Conservation (phyloP, 306 rosid genomes). For the Nissolia schottii region DNA sequence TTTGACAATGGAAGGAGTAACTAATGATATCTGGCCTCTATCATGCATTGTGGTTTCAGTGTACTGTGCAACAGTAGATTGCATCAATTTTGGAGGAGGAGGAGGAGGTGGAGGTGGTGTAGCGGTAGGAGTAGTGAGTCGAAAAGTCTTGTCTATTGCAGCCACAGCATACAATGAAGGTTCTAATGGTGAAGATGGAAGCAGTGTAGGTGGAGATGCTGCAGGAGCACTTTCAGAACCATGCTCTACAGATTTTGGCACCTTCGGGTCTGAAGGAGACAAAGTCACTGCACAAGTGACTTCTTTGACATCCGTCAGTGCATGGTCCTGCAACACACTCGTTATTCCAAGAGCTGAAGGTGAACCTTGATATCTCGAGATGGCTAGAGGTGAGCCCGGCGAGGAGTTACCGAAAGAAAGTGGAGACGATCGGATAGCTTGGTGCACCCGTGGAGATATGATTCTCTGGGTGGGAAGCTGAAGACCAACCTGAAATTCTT, state of each 20-base stretch:
- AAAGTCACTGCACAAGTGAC: constrained; percentile 26
- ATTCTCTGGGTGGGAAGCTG: constrained; percentile 63
- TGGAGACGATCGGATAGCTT: constrained; percentile 49
- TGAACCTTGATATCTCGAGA: constrained; percentile 60
- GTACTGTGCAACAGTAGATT: constrained; percentile 12
- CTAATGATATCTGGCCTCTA: constrained; percentile 25
- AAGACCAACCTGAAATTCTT: constrained; percentile 47
- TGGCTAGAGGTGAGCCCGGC: constrained; percentile 58
- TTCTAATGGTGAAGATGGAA: constrained; percentile 25
- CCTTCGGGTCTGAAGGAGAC: constrained; percentile 33
- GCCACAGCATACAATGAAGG: constrained; percentile 30
- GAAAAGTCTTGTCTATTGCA: constrained; percentile 17
- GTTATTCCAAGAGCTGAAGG: constrained; percentile 86
- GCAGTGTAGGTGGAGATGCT: constrained; percentile 21
- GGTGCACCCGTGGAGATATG: constrained; percentile 59
- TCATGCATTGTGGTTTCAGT: constrained; percentile 25
- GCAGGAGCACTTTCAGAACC: constrained; percentile 31
- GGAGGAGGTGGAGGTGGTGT: constrained; percentile 22
- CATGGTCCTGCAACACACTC: constrained; percentile 75
- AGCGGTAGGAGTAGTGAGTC: constrained; percentile 18
- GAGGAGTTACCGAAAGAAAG: constrained; percentile 49
- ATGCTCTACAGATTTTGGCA: constrained; percentile 28
- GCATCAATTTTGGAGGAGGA: constrained; percentile 12
- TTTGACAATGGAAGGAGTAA: constrained; percentile 24
- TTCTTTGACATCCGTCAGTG: constrained; percentile 38